These are phyloP conservation scores for Chiua virens DNA, from an alignment of 768 basidiomycete genomes.

Conservation along the genomic window DNA sequence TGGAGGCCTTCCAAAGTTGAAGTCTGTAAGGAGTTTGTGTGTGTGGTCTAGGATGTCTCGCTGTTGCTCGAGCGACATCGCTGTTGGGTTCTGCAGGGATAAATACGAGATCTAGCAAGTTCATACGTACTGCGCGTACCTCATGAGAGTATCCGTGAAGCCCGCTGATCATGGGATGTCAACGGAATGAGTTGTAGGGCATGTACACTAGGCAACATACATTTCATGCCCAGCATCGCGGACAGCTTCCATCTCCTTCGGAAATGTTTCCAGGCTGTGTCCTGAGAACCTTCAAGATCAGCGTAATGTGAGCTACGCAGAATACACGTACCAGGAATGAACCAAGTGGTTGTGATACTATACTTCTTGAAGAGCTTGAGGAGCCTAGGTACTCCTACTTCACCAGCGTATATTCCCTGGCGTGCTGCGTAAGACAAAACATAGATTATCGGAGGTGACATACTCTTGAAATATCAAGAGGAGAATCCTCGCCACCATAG, in stretches of 20 bases:
- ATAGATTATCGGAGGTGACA: background rate
- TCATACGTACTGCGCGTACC: slow-evolving; percentile 24
- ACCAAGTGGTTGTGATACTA: slow-evolving; percentile 69
- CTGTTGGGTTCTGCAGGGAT: slow-evolving; percentile 50
- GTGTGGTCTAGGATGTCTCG: slow-evolving; percentile 69
- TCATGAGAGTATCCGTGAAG: slow-evolving; percentile 75
- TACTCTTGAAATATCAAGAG: slow-evolving; percentile 65
- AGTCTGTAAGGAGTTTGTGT: slow-evolving; percentile 60
- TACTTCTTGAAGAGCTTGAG: slow-evolving; percentile 74
- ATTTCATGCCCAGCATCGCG: slow-evolving; percentile 76
- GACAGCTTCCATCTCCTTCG: slow-evolving; percentile 64
- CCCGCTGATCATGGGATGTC: slow-evolving; percentile 38
- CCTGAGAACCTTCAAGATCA: slow-evolving; percentile 33
- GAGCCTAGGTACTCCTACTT: slow-evolving; percentile 67
- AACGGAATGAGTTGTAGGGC: background rate
- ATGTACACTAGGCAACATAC: slow-evolving; percentile 31
- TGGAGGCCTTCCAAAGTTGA: slow-evolving; percentile 58
- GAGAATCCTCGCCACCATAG: slow-evolving; percentile 74
- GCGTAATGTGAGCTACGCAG: background rate
- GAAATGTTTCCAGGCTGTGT: slow-evolving; percentile 75
- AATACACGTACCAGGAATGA: slow-evolving; percentile 56
- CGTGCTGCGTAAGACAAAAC: background rate
- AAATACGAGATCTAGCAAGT: background rate
- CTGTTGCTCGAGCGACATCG: slow-evolving; percentile 65
- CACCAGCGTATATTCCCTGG: slow-evolving; percentile 71